Percentiles rank a stretch among this genome's conserved stretches.
Conservation (phyloP, 495 filamentous ascomycete species). For the Paragyromitra xinjiangensis region DNA sequence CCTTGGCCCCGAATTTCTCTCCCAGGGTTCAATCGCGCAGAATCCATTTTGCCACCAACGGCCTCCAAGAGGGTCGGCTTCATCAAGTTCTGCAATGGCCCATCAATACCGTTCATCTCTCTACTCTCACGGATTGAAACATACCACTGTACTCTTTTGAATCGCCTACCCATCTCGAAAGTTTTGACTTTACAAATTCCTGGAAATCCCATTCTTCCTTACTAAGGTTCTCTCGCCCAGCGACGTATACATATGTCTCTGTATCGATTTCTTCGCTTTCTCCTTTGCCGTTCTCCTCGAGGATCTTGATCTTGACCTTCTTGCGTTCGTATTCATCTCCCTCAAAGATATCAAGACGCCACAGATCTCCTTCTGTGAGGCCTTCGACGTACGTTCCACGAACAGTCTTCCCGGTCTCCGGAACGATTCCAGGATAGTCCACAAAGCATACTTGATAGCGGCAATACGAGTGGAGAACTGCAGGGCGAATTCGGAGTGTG, state of each 20-base stretch:
- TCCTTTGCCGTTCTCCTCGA: constrained; percentile 63
- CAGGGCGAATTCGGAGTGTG: constrained; percentile 72
- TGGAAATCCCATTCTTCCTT: constrained; percentile 54
- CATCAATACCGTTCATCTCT: not conserved
- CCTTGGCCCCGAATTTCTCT: not conserved
- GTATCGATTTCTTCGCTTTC: constrained; percentile 70
- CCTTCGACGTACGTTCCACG: constrained; percentile 82
- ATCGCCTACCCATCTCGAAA: constrained; percentile 44
- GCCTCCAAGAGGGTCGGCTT: constrained; percentile 32
- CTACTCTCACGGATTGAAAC: not conserved
- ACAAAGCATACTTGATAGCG: constrained; percentile 72
- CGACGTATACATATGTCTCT: constrained; percentile 76
- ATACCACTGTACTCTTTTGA: constrained; percentile 44
- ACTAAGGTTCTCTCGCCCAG: constrained; percentile 30
- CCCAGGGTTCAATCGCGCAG: not conserved
- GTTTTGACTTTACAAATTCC: constrained; percentile 49
- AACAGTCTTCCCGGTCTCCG: constrained; percentile 67
- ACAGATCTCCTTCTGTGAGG: constrained; percentile 77
- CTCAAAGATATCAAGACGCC: constrained; percentile 83
- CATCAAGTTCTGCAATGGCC: constrained; percentile 24
- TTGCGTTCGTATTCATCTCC: constrained; percentile 74
- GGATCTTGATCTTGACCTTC: constrained; percentile 68
- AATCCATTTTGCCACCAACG: constrained; percentile 32
- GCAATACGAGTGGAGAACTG: constrained; percentile 75
- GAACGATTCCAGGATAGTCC: constrained; percentile 87